Evolutionary conservation across 83 land plant genomes (phyloP), one percentile per base, ranked within the genome.

Genomic region (Thuja plicata): DNA sequence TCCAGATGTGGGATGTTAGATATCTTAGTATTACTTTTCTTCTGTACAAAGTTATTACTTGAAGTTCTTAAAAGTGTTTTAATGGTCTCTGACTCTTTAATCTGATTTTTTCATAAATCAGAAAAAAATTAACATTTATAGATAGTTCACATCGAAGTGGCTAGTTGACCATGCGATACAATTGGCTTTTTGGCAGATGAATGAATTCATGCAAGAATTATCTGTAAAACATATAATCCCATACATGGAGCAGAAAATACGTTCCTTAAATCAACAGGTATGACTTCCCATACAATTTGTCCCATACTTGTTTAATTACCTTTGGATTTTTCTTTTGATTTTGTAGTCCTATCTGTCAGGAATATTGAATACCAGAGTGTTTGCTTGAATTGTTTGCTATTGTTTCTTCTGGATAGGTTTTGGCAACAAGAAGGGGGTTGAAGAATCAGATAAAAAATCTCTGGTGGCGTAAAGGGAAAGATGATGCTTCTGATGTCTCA

Each of bases 381-480:
- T 41, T 80, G 55, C 3, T 37, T 84, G 62, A 55, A 30, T 70
- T 54, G 41, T 87, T 52, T 90, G 79, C 32, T 46, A 74, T 57
- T 60, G 35, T 54, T n/a, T 15, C 35, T 10, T 89, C 19, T 35
- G 38, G 41, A 70, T 91, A 98, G 99, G 99, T 98, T 88, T 94
- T 97, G 89, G 98, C 98, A 71, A 97, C 99, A 87, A 94, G 97
- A 90, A 97, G 93, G 87, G 99, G 99, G n/a, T 94, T 98, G 80
- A 95, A 92, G 91, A 98, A 98, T 87, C 99, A 98, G 89, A 91
- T 98, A 40, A 98, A 96, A 90, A 98, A 98, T 88, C 88, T 98
- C 54, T 98, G 99, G 99, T 98, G 99, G 99, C 94, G 99, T 87
- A 98, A 98, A 92, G 98, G 97, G 89, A 98, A 98, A 90, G 99